Base-by-base conservation (phyloP, 306 rosid species). In the Quercus berberidifolia region DNA sequence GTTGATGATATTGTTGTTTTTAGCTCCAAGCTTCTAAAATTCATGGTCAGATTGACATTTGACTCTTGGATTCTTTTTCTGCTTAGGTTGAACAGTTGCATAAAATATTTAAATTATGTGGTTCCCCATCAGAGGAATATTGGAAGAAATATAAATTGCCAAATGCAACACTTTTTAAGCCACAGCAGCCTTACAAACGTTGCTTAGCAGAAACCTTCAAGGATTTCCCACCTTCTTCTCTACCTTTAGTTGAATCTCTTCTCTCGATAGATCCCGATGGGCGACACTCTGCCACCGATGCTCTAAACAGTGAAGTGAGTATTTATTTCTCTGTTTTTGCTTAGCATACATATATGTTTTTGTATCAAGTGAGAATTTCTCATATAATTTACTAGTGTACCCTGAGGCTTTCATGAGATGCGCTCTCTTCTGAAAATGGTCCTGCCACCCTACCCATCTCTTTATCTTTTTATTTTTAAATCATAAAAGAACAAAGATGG, bases 31-130 rank as follows among this genome's bases (percentile, higher is more conserved):
- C 72, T 80, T 59, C 28, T 70, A 69, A 74, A 62, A 72, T 80
- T 55, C 28, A 54, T 67, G 78, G 57, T 81, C 78, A 73, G 78
- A 76, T 75, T 89, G 85, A 56, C 79, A 49, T 84, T 25, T 81
- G 78, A 76, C 78, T 74, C 63, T 78, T 60, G 69, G 26, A 83
- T 79, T 84, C 33, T 54, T 68, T 86, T 80, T 71, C 58, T 84
- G 73, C 57, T 20, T 78, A 95, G 99, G 99, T 93, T 83, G 99
- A 95, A 76, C 99, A 95, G 79, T 91, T 95, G 79, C 99, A 95
- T 82, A 95, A 91, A 87, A 95, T 95, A 88, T 95, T 95, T 83
- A 95, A 95, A 79, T 80, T 95, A 81, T 95, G 99, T 82, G 99
- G 99, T 74, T 93, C 99, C 74, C 98, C 98, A 60, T 81, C 92